Percentiles rank a stretch among this genome's conserved stretches.
Evolutionary conservation across 306 rosid genomes (phyloP).

Genomic region (Inga leiocalycina): DNA sequence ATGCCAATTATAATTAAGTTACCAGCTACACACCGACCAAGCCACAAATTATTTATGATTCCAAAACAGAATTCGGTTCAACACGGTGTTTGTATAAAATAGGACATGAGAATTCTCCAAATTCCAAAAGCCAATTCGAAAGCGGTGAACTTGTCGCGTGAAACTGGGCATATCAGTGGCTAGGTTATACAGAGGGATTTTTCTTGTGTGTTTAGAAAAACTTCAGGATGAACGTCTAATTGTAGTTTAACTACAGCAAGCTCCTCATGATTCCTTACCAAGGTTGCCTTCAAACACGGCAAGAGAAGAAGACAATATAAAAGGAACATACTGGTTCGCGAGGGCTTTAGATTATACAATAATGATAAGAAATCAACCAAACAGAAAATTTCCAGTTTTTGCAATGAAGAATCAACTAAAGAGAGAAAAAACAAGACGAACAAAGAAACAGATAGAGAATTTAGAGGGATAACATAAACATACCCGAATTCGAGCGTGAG

Average conservation of each 20-base stretch:
- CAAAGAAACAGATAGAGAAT: not conserved
- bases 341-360: not conserved
- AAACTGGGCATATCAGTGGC: too few species aligned
- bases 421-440: not conserved
- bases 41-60: not conserved
- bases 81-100: constrained; percentile 15
- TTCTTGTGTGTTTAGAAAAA: not conserved
- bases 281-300: not conserved
- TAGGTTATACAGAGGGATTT: not conserved
- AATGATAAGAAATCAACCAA: not conserved
- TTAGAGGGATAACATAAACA: not conserved
- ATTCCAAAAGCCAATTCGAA: not conserved
- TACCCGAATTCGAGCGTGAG: constrained; percentile 89
- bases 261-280: not conserved
- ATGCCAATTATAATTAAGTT: not conserved
- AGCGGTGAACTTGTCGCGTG: not conserved
- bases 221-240: not conserved
- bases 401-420: not conserved
- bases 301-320: not conserved
- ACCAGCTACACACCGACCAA: not conserved
- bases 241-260: not conserved
- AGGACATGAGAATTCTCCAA: not conserved
- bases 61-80: constrained; percentile 4
- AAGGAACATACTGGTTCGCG: not conserved
- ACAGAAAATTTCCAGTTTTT: not conserved